phyloP scores from a whole-genome alignment of 495 filamentous ascomycete genomes.

The Trichoderma virens region DNA sequence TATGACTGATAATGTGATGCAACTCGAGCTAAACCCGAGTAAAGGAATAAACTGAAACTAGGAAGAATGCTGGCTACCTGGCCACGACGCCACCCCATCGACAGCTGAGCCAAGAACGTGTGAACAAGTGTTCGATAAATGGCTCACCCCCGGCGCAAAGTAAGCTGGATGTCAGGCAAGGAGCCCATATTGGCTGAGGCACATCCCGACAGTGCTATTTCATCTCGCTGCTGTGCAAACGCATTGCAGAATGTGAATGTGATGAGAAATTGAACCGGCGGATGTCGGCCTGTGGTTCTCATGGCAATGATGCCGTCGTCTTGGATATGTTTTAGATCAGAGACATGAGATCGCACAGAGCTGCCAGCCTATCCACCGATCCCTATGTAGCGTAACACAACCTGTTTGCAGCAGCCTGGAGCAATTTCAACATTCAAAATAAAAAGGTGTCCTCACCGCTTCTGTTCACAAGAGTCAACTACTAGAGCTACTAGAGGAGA shows the following conservation, averaged over 20 bases:
- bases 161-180: not conserved
- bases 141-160: not conserved
- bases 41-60: not conserved
- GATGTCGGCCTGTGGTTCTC: no score
- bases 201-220: not conserved
- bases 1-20: not conserved
- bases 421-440: no score
- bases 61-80: not conserved
- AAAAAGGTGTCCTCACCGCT: not conserved
- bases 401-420: no score
- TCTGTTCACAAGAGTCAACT: not conserved
- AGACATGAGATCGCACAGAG: no score
- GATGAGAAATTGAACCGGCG: no score
- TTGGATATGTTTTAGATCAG: no score
- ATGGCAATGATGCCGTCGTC: no score
- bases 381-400: no score
- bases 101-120: not conserved
- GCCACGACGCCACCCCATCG: not conserved
- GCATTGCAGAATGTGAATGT: no score
- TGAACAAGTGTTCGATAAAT: not conserved
- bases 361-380: no score
- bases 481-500: no score
- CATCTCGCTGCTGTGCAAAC: not conserved
- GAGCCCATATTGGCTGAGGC: not conserved
- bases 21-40: not conserved